Conservation (phyloP, 176 grass and related monocot species). For the Eleusine coracana region DNA sequence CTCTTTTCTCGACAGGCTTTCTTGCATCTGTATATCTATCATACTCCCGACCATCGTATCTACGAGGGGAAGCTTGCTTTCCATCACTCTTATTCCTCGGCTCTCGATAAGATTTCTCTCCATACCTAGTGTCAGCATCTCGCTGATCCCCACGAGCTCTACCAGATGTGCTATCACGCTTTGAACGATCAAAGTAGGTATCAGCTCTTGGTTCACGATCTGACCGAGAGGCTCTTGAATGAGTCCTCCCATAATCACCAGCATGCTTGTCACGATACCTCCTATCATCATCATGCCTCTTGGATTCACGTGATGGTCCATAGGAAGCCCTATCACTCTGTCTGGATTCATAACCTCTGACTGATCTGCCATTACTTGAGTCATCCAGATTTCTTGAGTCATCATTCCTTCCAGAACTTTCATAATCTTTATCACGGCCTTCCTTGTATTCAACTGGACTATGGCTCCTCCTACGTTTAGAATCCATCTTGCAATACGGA, state of each 20-base stretch:
- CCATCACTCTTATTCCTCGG: conserved; percentile 56
- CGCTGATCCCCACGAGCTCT: conserved; percentile 48
- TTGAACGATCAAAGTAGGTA: conserved; percentile 49
- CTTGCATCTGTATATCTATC: conserved; percentile 49
- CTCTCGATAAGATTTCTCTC: conserved; percentile 50
- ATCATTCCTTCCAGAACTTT: conserved; percentile 46
- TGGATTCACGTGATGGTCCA: conserved; percentile 53
- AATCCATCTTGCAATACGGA: conserved; percentile 39
- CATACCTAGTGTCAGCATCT: conserved; percentile 44
- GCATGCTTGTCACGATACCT: conserved; percentile 55
- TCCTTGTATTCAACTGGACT: conserved; percentile 62
- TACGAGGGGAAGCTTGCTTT: conserved; percentile 43
- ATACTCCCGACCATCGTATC: conserved; percentile 42
- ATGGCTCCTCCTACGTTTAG: conserved; percentile 50
- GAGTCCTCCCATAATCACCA: conserved; percentile 62
- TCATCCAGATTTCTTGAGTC: conserved; percentile 46
- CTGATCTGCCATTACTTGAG: conserved; percentile 20
- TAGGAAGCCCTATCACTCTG: conserved; percentile 58
- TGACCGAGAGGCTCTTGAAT: conserved; percentile 54
- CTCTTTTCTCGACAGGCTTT: conserved; percentile 45
- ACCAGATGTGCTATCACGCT: conserved; percentile 42
- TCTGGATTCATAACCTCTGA: conserved; percentile 62
- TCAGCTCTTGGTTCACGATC: conserved; percentile 59
- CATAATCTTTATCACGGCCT: conserved; percentile 41
- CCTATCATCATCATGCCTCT: conserved; percentile 73